Evolutionary conservation across 75 land plant genomes (phyloP), one percentile per base, ranked within the genome.

Genomic region (Larix kaempferi): DNA sequence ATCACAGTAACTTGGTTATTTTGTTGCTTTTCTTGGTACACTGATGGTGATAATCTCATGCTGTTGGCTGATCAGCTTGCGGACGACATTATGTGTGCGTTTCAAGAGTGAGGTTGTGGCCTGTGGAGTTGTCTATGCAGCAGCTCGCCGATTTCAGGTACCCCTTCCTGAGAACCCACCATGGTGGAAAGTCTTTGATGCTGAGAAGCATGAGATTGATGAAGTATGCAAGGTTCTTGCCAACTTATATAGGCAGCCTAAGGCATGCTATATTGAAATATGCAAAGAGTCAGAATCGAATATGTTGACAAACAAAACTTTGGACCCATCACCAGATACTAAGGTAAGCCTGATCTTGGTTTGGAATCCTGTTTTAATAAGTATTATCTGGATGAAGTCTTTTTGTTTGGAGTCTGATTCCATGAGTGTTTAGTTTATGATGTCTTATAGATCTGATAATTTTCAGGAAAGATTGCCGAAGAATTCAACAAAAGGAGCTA

Each of bases 101-200:
- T 97, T 95, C 86, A 97, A 92, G 82, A 97, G 99, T 80, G 98
- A 97, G 84, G 99, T 97, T 11, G 95, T 97, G 54, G 99, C 99
- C 33, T 97, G 99, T 87, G 99, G 99, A 62, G 99, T 94, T 44
- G 98, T 97, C 13, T 97, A 97, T 85, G 95, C 99, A 81, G 98
- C 99, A 39, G 94, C 99, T 61, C 91, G 98, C 22, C 83, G 91
- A 79, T 94, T 92, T 58, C 87, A 88, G 49, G 88, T 94, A 33
- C 91, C 98, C 17, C 85, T 96, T 67, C 99, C 98, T 25, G 94
- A 94, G 73, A 86, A 89, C 74, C 95, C 92, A 66, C 97, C 91
- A 3, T 97, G 99, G 99, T 94, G 98, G 98, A 78, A 85, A 78
- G 92, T 82, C 27, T 97, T 97, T 88, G 98, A 92, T 86, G 98